Evolutionary conservation across 2,329 filamentous ascomycete genomes (phyloP).

Genomic region (Triangularia setosa): DNA sequence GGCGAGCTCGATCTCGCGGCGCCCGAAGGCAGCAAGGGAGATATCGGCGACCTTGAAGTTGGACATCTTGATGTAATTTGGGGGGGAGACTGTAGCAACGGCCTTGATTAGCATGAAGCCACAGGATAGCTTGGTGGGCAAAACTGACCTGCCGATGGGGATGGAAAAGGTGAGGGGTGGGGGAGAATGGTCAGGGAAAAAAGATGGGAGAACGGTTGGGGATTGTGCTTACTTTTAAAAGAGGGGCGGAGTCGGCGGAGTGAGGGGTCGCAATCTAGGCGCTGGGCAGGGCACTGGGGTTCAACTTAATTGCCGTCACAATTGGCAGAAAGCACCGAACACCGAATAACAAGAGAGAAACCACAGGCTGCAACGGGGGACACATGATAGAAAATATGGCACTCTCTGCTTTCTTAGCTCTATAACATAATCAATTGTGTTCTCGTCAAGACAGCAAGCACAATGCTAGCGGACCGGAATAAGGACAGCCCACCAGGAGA

Average conservation of each 20-base stretch:
- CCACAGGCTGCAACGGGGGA: background rate
- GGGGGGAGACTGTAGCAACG: background rate
- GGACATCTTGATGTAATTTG: conserved; percentile 49
- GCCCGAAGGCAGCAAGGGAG: conserved; percentile 94
- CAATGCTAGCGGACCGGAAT: conserved; percentile 2
- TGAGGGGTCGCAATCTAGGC: conserved; percentile 12
- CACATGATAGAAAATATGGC: background rate
- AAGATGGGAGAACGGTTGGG: conserved; percentile 18
- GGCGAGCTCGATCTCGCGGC: conserved; percentile 97
- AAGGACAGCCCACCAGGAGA: background rate
- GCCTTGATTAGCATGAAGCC: background rate
- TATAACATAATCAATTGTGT: background rate
- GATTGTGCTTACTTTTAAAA: conserved; percentile 14
- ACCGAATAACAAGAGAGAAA: background rate
- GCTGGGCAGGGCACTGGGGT: conserved; percentile 1
- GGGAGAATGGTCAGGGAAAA: conserved; percentile 9
- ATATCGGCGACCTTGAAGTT: conserved; percentile 99
- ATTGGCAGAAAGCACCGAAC: background rate
- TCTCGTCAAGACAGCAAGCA: background rate
- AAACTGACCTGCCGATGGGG: conserved; percentile 3
- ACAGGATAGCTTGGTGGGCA: background rate
- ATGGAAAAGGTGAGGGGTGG: background rate
- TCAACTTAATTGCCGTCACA: conserved; percentile 7
- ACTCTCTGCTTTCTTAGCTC: background rate
- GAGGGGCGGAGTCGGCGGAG: conserved; percentile 18